Base-by-base conservation (phyloP, 1,284 basidiomycete species). In the Xerocomus minutiporus region DNA sequence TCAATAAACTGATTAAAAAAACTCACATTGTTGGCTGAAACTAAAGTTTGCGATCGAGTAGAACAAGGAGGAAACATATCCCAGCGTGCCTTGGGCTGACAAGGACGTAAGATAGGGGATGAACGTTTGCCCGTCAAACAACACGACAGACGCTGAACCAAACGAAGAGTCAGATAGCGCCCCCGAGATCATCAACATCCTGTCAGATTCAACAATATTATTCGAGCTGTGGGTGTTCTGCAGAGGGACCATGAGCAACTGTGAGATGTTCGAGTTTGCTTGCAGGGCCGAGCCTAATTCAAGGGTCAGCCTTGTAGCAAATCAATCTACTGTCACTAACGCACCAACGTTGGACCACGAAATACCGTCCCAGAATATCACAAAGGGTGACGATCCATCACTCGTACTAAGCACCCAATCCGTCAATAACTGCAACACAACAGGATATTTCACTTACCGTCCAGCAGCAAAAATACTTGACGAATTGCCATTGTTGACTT, bases 381-480 rank as follows among this genome's bases (percentile, higher is more conserved):
- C 70, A 73, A 92, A 96, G 0, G 91, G 75, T 1, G 77, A 72
- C 8, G 77, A 75, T 29, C 81, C 83, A 56, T 85, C 79, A 8
- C 68, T 71, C 5, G 82, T 76, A 36, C 82, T 84, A 45, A 43
- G 57, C 45, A 51, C 35, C 52, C 49, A n/a, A 2, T 48, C 29
- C 15, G 31, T 41, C 43, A 50, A 40, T 36, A 9, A 48, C 44
- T 17, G 13, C 8, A 6, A 40, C 23, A 44, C 26, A 29, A 54
- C 15, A 41, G 32, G 47, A 54, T 23, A 36, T 11, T 4, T 11
- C 5, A 70, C 82, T 63, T 57, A 89, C 84, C 81, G 81, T 54
- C 96, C 96, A 41, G 93, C 91, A 42, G 90, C 91, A 64, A 95
- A 98, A 59, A 98, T 82, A 63, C 89, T 95, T 59, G 83, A 88